phyloP scores from a whole-genome alignment of 2,329 filamentous ascomycete genomes.

The Apiospora koreana region DNA sequence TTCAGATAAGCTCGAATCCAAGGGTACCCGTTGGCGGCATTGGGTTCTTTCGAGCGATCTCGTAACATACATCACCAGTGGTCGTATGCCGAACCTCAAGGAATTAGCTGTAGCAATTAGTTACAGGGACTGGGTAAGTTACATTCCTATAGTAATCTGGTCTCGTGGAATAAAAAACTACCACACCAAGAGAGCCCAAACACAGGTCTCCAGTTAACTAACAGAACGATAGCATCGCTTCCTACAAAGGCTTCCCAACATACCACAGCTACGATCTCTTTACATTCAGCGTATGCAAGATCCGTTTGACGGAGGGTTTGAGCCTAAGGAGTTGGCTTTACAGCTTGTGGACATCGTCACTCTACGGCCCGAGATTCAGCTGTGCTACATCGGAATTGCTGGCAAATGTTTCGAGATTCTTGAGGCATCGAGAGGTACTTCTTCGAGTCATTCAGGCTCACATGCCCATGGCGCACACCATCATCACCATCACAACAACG shows the following conservation, averaged over 20 bases:
- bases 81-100: constrained; percentile 69
- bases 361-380: constrained; percentile 71
- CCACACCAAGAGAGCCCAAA: not conserved
- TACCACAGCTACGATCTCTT: constrained; percentile 69
- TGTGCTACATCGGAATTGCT: constrained; percentile 77
- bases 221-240: constrained; percentile 65
- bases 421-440: constrained; percentile 50
- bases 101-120: constrained; percentile 74
- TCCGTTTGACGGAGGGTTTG: constrained; percentile 54
- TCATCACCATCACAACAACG: constrained; percentile 16
- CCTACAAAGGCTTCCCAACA: constrained; percentile 70
- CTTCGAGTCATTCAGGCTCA: constrained; percentile 16
- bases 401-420: constrained; percentile 81
- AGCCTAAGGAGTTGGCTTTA: constrained; percentile 70
- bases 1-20: constrained; percentile 51
- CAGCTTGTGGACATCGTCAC: constrained; percentile 79
- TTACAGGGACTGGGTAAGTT: constrained; percentile 75
- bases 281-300: constrained; percentile 70
- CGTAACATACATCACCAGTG: constrained; percentile 73
- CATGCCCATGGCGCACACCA: constrained; percentile 17
- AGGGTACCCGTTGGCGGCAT: constrained; percentile 57
- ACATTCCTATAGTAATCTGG: not conserved
- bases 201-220: not conserved
- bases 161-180: not conserved
- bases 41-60: constrained; percentile 74